A percentile compares a stretch with the other conserved stretches of the same genome.
Evolutionary conservation across 1,139 yeast genomes (phyloP).

Genomic region (Blastobotrys capitulatus): DNA sequence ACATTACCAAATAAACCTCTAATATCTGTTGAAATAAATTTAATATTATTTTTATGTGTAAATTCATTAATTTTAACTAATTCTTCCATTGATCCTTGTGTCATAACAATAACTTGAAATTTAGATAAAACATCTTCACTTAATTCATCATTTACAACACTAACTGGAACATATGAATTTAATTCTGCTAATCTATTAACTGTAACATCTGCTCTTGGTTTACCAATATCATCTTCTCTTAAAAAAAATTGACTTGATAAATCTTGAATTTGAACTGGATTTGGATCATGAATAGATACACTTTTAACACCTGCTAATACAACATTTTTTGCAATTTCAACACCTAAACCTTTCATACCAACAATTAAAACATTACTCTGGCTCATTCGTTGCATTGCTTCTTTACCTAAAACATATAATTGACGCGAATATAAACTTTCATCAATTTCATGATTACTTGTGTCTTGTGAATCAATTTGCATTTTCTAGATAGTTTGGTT

Average conservation of each 20-base stretch:
- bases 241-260: slow-evolving; percentile 88
- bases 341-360: slow-evolving; percentile 88
- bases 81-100: slow-evolving; percentile 68
- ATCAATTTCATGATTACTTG: slow-evolving; percentile 51
- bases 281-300: slow-evolving; percentile 80
- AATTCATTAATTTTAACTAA: slow-evolving; percentile 70
- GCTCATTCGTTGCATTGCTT: slow-evolving; percentile 97
- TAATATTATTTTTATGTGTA: slow-evolving; percentile 68
- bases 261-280: slow-evolving; percentile 59
- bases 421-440: slow-evolving; percentile 95
- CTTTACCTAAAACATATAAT: slow-evolving; percentile 87
- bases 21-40: slow-evolving; percentile 74
- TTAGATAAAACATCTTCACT: slow-evolving; percentile 41
- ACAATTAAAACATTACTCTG: slow-evolving; percentile 80
- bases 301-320: slow-evolving; percentile 97
- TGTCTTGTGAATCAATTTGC: slow-evolving; percentile 41
- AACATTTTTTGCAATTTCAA: slow-evolving; percentile 93
- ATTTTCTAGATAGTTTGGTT: slow-evolving; percentile 7
- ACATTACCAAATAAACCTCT: slow-evolving; percentile 85
- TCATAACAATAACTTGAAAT: slow-evolving; percentile 78
- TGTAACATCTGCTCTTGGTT: slow-evolving; percentile 68
- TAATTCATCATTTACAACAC: slow-evolving; percentile 52
- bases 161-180: slow-evolving; percentile 83
- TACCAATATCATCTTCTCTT: slow-evolving; percentile 63
- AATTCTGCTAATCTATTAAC: slow-evolving; percentile 67